Evolutionary conservation across 2,329 filamentous ascomycete species (phyloP), one percentile per base, ranked within the genome.

Genomic region (Nothomitra cinnamomea): DNA sequence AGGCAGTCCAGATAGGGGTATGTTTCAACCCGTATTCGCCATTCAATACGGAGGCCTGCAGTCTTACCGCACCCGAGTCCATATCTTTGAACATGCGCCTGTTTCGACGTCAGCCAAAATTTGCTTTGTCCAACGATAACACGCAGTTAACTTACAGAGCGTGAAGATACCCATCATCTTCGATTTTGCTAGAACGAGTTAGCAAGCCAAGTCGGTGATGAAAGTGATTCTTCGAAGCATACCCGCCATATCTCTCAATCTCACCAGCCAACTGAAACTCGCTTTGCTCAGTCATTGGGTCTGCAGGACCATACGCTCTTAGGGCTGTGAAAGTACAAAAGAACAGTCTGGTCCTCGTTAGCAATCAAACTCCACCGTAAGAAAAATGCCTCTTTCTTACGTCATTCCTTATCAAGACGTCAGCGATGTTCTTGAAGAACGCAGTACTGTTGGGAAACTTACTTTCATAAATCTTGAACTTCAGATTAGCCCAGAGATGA

Each of bases 1-100:
- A 82, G 1, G 78, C 78, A 1, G 78, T 82, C 79, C 79, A 82
- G 7, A 82, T 70, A 1, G 78, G 79, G 58, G 45, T 49, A 19
- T 49, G 24, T 49, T 76, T 79, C 51, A 68, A 67, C 28, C 66
- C 68, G 51, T 79, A 61, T 52, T 74, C 71, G 1, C 76, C 78
- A n/a, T 74, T 71, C 68, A 70, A 73, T 0, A 78, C 71, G 1
- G 74, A 69, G 12, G 76, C 75, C 49, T 80, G 77, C 0, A 82
- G 71, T 12, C 79, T 73, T 1, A 76, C 55, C 1, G 72, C 72
- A 8, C 66, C 64, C 1, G 72, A 75, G 22, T 69, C 64, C 1
- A 58, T 51, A 58, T 82, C 78, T 56, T 74, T 65, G 54, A 73
- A 76, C 1, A 82, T 72, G 17, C 50, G 50, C 7, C 45, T 49